Conservation (phyloP, 805 yeast species). For the Candida peoriensis region DNA sequence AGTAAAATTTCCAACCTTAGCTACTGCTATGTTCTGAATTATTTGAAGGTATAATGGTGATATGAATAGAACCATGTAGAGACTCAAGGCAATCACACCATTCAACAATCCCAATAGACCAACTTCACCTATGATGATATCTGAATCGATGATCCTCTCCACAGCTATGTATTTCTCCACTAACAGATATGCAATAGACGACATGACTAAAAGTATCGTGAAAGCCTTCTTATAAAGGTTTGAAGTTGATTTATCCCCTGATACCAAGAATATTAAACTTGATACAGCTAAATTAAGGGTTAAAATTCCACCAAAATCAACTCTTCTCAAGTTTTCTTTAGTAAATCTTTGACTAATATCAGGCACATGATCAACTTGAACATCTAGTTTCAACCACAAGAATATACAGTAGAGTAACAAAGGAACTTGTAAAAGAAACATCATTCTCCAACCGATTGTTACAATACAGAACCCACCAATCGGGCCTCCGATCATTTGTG, state of each 20-base stretch:
- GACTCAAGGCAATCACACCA: conserved; percentile 31
- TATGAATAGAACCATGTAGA: conserved; percentile 32
- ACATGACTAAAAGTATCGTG: conserved; percentile 10
- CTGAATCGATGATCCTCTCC: conserved; percentile 36
- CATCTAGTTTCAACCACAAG: conserved; percentile 27
- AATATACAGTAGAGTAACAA: conserved; percentile 24
- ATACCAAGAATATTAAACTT: conserved; percentile 29
- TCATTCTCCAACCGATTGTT: conserved; percentile 39
- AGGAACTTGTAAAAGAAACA: conserved; percentile 39
- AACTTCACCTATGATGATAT: conserved; percentile 33
- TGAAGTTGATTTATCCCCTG: conserved; percentile 14
- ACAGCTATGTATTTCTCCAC: conserved; percentile 33
- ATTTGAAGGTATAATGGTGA: conserved; percentile 39
- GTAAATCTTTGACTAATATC: too few relatives aligned
- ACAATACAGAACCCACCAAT: conserved; percentile 36
- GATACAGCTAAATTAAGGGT: conserved; percentile 28
- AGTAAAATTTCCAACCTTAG: conserved; percentile 35
- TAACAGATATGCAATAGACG: conserved; percentile 21
- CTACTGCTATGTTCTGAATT: conserved; percentile 35
- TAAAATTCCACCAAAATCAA: conserved; percentile 39
- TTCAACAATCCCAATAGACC: conserved; percentile 33
- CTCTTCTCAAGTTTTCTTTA: conserved; percentile 28
- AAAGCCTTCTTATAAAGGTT: conserved; percentile 8
- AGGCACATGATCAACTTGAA: conserved; percentile 23
- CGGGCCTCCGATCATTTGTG: conserved; percentile 41